Evolutionary conservation across 1,139 yeast species (phyloP), one percentile per base, ranked within the genome.

Genomic region (Zygotorulaspora mrakii): DNA sequence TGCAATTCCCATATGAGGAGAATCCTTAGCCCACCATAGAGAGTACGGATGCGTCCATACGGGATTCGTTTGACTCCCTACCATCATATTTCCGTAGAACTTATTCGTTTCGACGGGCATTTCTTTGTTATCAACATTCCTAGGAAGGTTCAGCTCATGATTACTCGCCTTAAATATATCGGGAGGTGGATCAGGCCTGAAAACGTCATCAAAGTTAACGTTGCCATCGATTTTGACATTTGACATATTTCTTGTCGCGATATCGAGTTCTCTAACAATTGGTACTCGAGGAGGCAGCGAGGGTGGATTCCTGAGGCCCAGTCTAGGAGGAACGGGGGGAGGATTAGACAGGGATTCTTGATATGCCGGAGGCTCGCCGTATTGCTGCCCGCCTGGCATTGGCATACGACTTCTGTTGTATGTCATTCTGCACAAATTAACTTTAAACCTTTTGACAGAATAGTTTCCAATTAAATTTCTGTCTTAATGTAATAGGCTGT

Each of bases 41-140:
- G 87, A 79, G 57, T 85, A 87, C 1, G 96, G 96, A 54, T 82
- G 88, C 1, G 94, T 76, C 81, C 85, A 86, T 3, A 81, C 74
- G 2, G 76, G 82, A 39, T 75, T 65, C 8, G 74, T 73, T 56
- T 84, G 91, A 29, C 67, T 65, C 1, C 72, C 91, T 17, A 88
- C 72, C 45, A 86, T 65, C 58, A 87, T 66, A 62, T 88, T 88
- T 7, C 85, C 82, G 59, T 83, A 87, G 62, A 86, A 88, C 59
- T 87, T 86, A 66, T 88, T 88, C 13, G 96, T 87, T 48, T 78
- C 77, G 33, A 79, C 71, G 5, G 94, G 86, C 11, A 57, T 64
- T 8, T 58, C 50, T n/a, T 51, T 46, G 28, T 50, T 53, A 29
- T 68, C 67, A 25, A 68, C 65, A n/a, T 50, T 77, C 61, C 50